Evolutionary conservation across 495 filamentous ascomycete species (phyloP).

Genomic region (Pyrenula massariospora): DNA sequence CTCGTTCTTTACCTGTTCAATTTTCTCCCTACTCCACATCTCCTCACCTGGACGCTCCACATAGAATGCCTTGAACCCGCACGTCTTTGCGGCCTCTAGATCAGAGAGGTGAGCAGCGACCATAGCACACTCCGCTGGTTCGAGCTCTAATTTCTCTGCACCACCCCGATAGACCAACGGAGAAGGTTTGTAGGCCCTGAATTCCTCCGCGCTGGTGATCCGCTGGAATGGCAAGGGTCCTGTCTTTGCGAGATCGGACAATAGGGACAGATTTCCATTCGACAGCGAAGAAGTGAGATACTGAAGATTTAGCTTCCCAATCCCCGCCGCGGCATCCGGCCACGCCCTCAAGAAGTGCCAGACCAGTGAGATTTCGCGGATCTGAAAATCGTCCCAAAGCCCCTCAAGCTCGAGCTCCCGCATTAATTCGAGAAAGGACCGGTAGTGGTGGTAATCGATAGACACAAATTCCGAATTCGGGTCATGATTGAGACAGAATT

Average conservation of each 20-base stretch:
- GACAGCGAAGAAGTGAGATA: slow-evolving; percentile 55
- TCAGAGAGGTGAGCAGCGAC: slow-evolving; percentile 69
- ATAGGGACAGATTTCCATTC: slow-evolving; percentile 59
- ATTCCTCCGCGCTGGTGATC: slow-evolving; percentile 55
- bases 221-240: slow-evolving; percentile 49
- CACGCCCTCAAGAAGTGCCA: slow-evolving; percentile 68
- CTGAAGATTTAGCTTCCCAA: slow-evolving; percentile 28
- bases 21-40: slow-evolving; percentile 36
- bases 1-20: slow-evolving; percentile 37
- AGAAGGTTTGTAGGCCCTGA: slow-evolving; percentile 68
- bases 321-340: slow-evolving; percentile 47
- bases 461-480: slow-evolving; percentile 33
- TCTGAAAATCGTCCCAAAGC: slow-evolving; percentile 48
- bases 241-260: slow-evolving; percentile 48
- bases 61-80: slow-evolving; percentile 60
- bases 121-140: slow-evolving; percentile 54
- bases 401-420: slow-evolving; percentile 35
- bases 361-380: slow-evolving; percentile 40
- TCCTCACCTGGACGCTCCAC: slow-evolving; percentile 61
- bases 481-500: slow-evolving; percentile 43
- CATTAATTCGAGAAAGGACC: slow-evolving; percentile 46
- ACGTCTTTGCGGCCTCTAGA: slow-evolving; percentile 49
- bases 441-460: slow-evolving; percentile 59
- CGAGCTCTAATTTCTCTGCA: slow-evolving; percentile 40
- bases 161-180: slow-evolving; percentile 58